Percentiles rank a stretch among this genome's conserved stretches.
Conservation (phyloP, 257 asterid genomes). For the Plantago major region DNA sequence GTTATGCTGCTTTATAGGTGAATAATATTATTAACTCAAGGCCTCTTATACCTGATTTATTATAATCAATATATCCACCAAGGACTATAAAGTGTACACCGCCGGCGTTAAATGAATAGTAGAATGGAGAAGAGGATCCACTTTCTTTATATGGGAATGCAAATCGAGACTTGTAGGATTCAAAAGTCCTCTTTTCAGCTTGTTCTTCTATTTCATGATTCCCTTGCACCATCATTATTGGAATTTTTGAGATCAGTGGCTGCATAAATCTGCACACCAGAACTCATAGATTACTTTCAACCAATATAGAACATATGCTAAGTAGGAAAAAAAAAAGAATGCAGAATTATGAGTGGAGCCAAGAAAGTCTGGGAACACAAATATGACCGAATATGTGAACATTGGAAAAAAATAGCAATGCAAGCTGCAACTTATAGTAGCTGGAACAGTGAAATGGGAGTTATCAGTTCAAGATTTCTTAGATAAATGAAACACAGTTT, state of each 20-base stretch:
- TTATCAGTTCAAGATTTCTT: too few species aligned
- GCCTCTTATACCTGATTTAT: slow-evolving; percentile 42
- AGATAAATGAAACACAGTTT: background rate
- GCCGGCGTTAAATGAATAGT: slow-evolving; percentile 84
- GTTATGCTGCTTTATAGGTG: background rate
- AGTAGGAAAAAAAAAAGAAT: background rate
- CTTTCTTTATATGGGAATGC: slow-evolving; percentile 80
- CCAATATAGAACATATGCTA: background rate
- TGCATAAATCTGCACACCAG: slow-evolving; percentile 66
- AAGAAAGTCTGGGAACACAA: too few species aligned
- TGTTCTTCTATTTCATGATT: slow-evolving; percentile 94
- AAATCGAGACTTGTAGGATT: slow-evolving; percentile 60
- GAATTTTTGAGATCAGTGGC: slow-evolving; percentile 65
- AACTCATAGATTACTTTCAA: background rate
- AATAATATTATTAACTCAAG: background rate
- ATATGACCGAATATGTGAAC: too few species aligned
- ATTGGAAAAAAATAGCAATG: too few species aligned
- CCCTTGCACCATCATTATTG: slow-evolving; percentile 90
- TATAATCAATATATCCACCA: slow-evolving; percentile 80
- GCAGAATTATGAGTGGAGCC: too few species aligned
- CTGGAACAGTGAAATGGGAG: too few species aligned
- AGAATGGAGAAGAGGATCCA: slow-evolving; percentile 53
- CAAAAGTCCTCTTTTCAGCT: slow-evolving; percentile 40
- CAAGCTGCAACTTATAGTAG: too few species aligned
- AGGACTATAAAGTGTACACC: slow-evolving; percentile 76